Base-by-base conservation (phyloP, 768 basidiomycete species). In the Royoungia palumana region DNA sequence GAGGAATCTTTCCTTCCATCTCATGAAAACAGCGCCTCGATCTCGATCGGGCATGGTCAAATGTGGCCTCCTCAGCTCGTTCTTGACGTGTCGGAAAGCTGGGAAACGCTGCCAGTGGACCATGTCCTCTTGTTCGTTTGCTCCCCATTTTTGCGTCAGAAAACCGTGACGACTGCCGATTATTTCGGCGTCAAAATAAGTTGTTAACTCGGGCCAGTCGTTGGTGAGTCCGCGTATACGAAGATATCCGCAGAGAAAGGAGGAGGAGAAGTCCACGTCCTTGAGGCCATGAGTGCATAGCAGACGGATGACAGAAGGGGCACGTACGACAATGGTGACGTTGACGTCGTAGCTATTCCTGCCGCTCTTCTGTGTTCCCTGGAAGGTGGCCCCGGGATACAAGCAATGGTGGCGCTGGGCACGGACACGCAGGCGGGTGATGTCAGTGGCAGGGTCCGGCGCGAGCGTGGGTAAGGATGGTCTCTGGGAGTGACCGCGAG, bases 141-240 rank as follows among this genome's bases (percentile, higher is more conserved):
- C 94, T 3, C 93, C 93, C 87, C 89, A 94, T 51, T 87, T 84
- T 59, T 82, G 77, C 5, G 95, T 98, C 60, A 93, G 67, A 67
- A 98, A 97, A 10, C 94, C 95, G 64, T 93, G 84, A 19, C 89
- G 82, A 51, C 77, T 82, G 16, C 94, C 94, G 55, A 97, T 94
- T 54, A 97, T 92, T 67, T 97, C 92, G 41, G 94, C 94, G 61
- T 94, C 91, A 68, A 97, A 97, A 63, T 93, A 96, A 3, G 94
- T 97, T 6, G 94, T 96, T 35, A 97, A 79, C 66, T 94, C 89
- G 14, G 94, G 94, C 81, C 91, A 94, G 61, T 95, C 89, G 57
- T 94, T 84, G 35, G 94, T 97, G 43, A 97, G 72, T 24, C 92
- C 91, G 16, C 87, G 85, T 64, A 98, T 98, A 50, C 88, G 84